Evolutionary conservation across 306 rosid species (phyloP).

Genomic region (Fagus crenata): DNA sequence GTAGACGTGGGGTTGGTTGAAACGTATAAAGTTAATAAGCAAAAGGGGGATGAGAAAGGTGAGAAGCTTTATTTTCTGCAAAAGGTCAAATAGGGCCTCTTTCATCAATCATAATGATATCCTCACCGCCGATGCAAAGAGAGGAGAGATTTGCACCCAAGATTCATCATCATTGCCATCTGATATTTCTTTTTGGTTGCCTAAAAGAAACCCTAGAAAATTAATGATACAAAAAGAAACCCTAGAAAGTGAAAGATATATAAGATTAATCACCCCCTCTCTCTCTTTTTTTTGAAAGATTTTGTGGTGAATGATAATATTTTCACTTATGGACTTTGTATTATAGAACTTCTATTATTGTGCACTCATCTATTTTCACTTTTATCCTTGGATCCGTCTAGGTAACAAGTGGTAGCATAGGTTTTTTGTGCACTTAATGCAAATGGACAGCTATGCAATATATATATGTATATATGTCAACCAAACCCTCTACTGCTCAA

Average conservation of each 20-base stretch:
- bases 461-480: background rate
- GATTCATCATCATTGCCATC: constrained; percentile 84
- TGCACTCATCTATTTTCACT: constrained; percentile 59
- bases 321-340: constrained; percentile 37
- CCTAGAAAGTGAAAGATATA: constrained; percentile 42
- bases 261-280: constrained; percentile 10
- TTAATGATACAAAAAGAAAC: constrained; percentile 26
- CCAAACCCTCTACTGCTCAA: constrained; percentile 12
- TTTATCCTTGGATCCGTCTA: constrained; percentile 39
- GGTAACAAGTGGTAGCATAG: constrained; percentile 40
- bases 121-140: constrained; percentile 59
- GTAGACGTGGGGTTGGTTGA: constrained; percentile 60
- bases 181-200: constrained; percentile 43
- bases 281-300: constrained; percentile 34
- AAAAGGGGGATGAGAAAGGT: constrained; percentile 65
- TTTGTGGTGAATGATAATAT: constrained; percentile 41
- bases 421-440: constrained; percentile 34
- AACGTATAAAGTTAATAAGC: constrained; percentile 45
- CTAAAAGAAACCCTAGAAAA: constrained; percentile 41
- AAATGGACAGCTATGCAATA: background rate
- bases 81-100: constrained; percentile 69
- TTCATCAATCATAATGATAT: constrained; percentile 67
- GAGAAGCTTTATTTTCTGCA: constrained; percentile 58
- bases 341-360: constrained; percentile 47
- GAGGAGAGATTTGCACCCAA: constrained; percentile 72